Evolutionary conservation across 2,329 filamentous ascomycete genomes (phyloP).

Genomic region (Karstenula rhodostoma): DNA sequence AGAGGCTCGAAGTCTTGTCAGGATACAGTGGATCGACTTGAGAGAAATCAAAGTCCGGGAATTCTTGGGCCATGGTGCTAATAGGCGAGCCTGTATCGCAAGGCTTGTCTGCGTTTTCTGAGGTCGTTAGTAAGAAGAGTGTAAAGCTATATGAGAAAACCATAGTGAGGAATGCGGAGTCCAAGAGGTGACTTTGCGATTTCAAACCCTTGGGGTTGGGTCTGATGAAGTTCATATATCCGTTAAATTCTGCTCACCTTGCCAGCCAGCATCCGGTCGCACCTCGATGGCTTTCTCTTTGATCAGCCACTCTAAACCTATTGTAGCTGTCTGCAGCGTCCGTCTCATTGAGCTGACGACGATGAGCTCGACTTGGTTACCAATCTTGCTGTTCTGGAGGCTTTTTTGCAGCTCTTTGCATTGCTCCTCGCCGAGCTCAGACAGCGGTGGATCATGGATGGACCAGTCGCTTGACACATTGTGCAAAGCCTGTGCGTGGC

Average conservation of each 20-base stretch:
- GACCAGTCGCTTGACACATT: constrained; percentile 53
- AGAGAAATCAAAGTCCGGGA: constrained; percentile 66
- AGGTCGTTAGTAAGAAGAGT: background rate
- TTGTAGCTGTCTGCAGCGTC: constrained; percentile 70
- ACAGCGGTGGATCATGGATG: constrained; percentile 53
- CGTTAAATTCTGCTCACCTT: constrained; percentile 59
- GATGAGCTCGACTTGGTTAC: constrained; percentile 61
- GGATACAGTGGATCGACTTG: constrained; percentile 67
- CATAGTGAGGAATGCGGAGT: too few relatives aligned
- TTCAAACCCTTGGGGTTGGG: background rate
- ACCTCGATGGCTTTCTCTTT: constrained; percentile 58
- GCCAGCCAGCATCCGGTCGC: constrained; percentile 69
- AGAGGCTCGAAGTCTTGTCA: constrained; percentile 62
- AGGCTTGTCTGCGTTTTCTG: constrained; percentile 58
- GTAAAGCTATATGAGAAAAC: too few relatives aligned
- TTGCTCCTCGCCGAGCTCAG: constrained; percentile 53
- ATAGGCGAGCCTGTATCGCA: constrained; percentile 69
- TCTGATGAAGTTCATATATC: constrained; percentile 8
- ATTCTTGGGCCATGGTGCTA: constrained; percentile 55
- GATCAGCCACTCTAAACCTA: constrained; percentile 66
- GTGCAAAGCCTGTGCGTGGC: constrained; percentile 57
- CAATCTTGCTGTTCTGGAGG: constrained; percentile 48
- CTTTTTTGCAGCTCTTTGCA: constrained; percentile 50
- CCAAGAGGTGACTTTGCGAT: too few relatives aligned
- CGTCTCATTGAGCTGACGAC: constrained; percentile 71